These are phyloP conservation scores for Yamadazyma mexicana DNA, from an alignment of 1,139 yeast species.

Conservation along the genomic window DNA sequence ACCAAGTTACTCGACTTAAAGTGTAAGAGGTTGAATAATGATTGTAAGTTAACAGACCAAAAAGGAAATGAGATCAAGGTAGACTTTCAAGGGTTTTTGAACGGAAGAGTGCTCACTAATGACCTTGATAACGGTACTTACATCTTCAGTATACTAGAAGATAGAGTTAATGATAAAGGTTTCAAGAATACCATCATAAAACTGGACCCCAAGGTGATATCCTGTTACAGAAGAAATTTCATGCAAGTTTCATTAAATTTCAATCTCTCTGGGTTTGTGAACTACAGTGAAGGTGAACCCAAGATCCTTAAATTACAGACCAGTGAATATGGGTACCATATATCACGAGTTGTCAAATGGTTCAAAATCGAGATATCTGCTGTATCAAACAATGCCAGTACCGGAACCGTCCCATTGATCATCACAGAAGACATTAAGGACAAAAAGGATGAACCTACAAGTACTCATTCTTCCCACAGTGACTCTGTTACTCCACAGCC, in stretches of 20 bases:
- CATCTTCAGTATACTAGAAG: conserved; percentile 16
- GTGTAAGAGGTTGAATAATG: conserved; percentile 18
- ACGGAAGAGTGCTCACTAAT: conserved; percentile 45
- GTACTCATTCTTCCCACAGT: conserved; percentile 13
- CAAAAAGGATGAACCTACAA: conserved; percentile 15
- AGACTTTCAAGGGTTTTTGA: conserved; percentile 39
- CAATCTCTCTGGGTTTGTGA: conserved; percentile 31
- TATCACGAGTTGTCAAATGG: conserved; percentile 38
- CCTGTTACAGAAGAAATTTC: conserved; percentile 48
- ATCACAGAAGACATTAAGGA: conserved; percentile 29
- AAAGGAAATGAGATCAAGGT: conserved; percentile 26
- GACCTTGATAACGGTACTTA: conserved; percentile 43
- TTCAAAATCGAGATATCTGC: conserved; percentile 43
- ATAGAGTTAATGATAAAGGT: conserved; percentile 3
- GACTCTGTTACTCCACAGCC: conserved; percentile 22
- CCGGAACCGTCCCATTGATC: conserved; percentile 31
- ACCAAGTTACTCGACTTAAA: conserved; percentile 33
- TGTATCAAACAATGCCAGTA: conserved; percentile 30
- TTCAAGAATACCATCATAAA: conserved; percentile 11
- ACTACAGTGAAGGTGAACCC: conserved; percentile 17
- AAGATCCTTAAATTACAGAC: conserved; percentile 35
- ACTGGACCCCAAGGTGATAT: conserved; percentile 38
- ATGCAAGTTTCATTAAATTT: conserved; percentile 40
- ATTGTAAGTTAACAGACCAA: conserved; percentile 33
- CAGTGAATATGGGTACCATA: conserved; percentile 36